phyloP scores from a whole-genome alignment of 306 rosid genomes.

The Psophocarpus tetragonolobus region DNA sequence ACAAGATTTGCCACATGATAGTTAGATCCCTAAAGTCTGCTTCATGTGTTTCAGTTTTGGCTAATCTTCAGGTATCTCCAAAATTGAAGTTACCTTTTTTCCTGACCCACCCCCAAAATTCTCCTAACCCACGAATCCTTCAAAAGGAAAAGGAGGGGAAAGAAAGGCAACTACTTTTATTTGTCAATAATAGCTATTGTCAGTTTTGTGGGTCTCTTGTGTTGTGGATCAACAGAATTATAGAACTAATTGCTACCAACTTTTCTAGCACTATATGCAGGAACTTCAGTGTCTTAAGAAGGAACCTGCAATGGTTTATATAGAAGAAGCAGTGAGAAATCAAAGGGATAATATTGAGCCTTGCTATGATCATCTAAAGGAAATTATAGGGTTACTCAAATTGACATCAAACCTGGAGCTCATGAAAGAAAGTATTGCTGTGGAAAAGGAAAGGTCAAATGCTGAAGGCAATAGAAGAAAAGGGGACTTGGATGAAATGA shows the following conservation, averaged over 20 bases:
- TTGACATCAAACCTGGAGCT: conserved; percentile 75
- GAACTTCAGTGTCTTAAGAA: conserved; percentile 63
- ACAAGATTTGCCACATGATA: conserved; percentile 55
- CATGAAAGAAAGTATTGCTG: conserved; percentile 76
- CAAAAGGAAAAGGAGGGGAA: not conserved
- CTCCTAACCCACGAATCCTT: not conserved
- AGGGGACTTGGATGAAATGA: conserved; percentile 54
- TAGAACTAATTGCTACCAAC: conserved; percentile 39
- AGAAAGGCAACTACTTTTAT: not conserved
- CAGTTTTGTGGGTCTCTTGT: conserved; percentile 22
- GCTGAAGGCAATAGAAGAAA: conserved; percentile 56
- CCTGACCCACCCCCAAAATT: conserved; percentile 4
- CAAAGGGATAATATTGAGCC: conserved; percentile 53
- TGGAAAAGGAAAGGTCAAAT: conserved; percentile 75
- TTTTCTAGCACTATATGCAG: conserved; percentile 65
- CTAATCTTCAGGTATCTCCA: conserved; percentile 66
- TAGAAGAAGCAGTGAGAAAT: conserved; percentile 67
- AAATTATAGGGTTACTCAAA: conserved; percentile 59
- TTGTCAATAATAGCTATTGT: not conserved
- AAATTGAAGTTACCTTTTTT: conserved; percentile 33
- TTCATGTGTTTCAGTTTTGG: conserved; percentile 51
- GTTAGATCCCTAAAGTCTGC: conserved; percentile 52
- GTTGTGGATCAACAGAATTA: conserved; percentile 30
- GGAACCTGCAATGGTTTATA: conserved; percentile 61
- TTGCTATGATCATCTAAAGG: conserved; percentile 53